Percentiles rank a stretch among this genome's conserved stretches.
Evolutionary conservation across 73 alveolate species (phyloP).

Genomic region (Paramecium biaurelia): DNA sequence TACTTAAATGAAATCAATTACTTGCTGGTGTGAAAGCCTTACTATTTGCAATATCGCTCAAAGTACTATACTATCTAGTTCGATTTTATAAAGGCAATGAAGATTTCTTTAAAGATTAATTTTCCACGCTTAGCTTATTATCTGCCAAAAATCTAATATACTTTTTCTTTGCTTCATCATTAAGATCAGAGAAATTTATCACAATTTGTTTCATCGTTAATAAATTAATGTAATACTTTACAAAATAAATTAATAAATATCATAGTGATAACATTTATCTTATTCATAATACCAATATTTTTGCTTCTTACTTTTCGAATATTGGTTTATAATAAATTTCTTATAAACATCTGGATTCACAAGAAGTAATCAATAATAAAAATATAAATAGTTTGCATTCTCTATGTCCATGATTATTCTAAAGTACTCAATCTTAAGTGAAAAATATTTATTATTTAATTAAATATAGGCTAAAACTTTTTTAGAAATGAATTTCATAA

Average conservation of each 20-base stretch:
- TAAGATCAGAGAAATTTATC: constrained; percentile 14
- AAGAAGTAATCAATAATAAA: not conserved
- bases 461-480: no score
- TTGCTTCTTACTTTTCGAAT: no score
- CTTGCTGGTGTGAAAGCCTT: constrained; percentile 51
- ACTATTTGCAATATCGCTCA: not conserved
- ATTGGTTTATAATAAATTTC: no score
- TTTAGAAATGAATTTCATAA: no score
- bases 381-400: no score
- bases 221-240: not conserved
- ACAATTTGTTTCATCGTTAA: constrained; percentile 29
- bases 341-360: not conserved
- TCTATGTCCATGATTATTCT: no score
- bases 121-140: not conserved
- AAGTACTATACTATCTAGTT: constrained; percentile 14
- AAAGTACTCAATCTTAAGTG: no score
- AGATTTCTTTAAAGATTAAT: not conserved
- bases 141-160: not conserved
- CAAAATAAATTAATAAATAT: not conserved
- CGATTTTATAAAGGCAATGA: not conserved
- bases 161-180: constrained; percentile 15
- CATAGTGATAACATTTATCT: not conserved
- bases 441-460: no score
- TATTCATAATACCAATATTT: not conserved
- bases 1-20: not conserved